Conservation (phyloP, 306 rosid species). For the Gastrolobium villosum region DNA sequence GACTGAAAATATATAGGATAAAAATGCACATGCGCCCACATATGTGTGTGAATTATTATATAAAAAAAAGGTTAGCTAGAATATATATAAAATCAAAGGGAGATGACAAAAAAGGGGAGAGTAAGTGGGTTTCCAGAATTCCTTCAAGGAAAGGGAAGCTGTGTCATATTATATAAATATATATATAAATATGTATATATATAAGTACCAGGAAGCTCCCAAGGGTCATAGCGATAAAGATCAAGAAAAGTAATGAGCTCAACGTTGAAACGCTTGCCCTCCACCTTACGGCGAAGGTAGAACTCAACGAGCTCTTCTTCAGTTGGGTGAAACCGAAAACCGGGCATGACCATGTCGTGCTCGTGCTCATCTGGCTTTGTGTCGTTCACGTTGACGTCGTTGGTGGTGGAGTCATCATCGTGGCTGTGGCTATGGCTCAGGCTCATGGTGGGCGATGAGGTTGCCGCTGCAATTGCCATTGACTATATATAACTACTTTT, state of each 20-base stretch:
- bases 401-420: constrained; percentile 52
- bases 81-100: constrained; percentile 22
- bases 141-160: constrained; percentile 51
- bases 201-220: constrained; percentile 96
- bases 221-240: constrained; percentile 99
- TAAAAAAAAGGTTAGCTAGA: neutral
- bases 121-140: constrained; percentile 45
- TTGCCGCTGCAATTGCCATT: constrained; percentile 78
- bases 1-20: neutral
- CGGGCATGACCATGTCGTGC: constrained; percentile 97
- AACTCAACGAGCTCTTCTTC: constrained; percentile 97
- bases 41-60: neutral
- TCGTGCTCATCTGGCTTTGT: constrained; percentile 67
- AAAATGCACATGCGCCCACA: neutral
- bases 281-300: constrained; percentile 99
- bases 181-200: neutral
- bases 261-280: constrained; percentile 99
- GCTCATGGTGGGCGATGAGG: constrained; percentile 58
- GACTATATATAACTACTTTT: constrained; percentile 39
- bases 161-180: neutral
- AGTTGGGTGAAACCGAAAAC: constrained; percentile 96
- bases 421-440: constrained; percentile 52
- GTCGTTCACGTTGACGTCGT: neutral
- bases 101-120: constrained; percentile 1
- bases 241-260: constrained; percentile 98